Percentiles rank a stretch among this genome's conserved stretches.
phyloP scores from a whole-genome alignment of 2,329 filamentous ascomycete species.

The Pestalotiopsis sp. region DNA sequence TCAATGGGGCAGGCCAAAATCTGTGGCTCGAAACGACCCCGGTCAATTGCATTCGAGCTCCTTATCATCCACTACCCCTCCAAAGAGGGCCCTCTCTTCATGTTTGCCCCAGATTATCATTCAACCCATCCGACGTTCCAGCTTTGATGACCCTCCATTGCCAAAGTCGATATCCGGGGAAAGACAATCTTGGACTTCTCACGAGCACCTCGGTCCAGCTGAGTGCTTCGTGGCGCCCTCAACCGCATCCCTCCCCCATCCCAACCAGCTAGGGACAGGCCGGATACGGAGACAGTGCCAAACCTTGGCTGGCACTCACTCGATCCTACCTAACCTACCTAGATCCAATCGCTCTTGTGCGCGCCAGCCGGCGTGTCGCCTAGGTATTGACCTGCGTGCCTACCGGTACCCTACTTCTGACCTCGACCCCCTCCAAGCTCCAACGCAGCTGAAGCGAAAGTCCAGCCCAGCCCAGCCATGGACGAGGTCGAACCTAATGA shows the following conservation, averaged over 20 bases:
- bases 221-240: not conserved
- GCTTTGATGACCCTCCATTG: not conserved
- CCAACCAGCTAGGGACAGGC: not conserved
- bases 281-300: not conserved
- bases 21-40: not conserved
- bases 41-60: not conserved
- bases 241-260: not conserved
- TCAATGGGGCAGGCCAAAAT: not conserved
- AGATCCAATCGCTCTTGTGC: not conserved
- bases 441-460: constrained; percentile 1
- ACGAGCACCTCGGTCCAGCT: not conserved
- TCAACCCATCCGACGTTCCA: not conserved
- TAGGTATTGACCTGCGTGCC: not conserved
- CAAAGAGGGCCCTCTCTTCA: not conserved
- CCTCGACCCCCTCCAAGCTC: not conserved
- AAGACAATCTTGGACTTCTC: not conserved
- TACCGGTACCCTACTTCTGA: too few species aligned
- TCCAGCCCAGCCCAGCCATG: not conserved
- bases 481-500: constrained; percentile 13
- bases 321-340: not conserved
- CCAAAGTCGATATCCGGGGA: not conserved
- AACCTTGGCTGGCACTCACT: not conserved
- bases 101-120: not conserved
- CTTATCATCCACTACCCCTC: constrained; percentile 10
- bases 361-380: not conserved